phyloP scores from a whole-genome alignment of 1,284 basidiomycete genomes.

The Marasmius tenuissimus region DNA sequence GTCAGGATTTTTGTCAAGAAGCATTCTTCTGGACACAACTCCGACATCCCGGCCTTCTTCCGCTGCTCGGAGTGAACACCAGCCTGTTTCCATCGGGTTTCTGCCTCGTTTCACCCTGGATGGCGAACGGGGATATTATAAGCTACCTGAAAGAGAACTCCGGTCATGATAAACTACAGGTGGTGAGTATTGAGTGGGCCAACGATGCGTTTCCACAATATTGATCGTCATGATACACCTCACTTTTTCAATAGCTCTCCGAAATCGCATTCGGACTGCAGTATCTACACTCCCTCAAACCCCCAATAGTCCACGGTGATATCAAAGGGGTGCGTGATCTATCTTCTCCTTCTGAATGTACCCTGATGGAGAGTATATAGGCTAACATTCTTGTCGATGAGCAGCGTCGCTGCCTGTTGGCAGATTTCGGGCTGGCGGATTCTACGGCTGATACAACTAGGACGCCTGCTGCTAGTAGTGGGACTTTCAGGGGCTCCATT shows the following conservation, averaged over 20 bases:
- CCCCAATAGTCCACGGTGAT: conserved; percentile 6
- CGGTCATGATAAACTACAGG: conserved; percentile 1
- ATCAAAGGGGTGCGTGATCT: conserved; percentile 7
- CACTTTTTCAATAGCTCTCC: background rate
- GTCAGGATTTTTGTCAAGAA: conserved; percentile 1
- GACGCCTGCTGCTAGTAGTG: background rate
- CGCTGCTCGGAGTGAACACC: conserved; percentile 13
- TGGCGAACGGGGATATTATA: conserved; percentile 12
- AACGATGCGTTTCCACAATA: too few relatives aligned
- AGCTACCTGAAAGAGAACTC: conserved; percentile 8
- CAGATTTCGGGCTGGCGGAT: background rate
- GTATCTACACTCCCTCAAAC: conserved; percentile 1
- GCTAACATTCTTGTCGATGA: conserved; percentile 1
- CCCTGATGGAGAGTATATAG: background rate
- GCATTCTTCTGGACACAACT: conserved; percentile 15
- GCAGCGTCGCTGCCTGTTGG: background rate
- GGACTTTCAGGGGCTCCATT: background rate
- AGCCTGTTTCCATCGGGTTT: conserved; percentile 6
- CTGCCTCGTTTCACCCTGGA: conserved; percentile 15
- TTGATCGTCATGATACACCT: background rate
- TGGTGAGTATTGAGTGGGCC: background rate
- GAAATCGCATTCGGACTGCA: conserved; percentile 4
- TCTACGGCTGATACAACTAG: background rate
- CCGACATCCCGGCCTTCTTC: conserved; percentile 12
- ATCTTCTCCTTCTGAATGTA: background rate